phyloP scores from a whole-genome alignment of 2,329 filamentous ascomycete species.

The Exophiala mesophila region DNA sequence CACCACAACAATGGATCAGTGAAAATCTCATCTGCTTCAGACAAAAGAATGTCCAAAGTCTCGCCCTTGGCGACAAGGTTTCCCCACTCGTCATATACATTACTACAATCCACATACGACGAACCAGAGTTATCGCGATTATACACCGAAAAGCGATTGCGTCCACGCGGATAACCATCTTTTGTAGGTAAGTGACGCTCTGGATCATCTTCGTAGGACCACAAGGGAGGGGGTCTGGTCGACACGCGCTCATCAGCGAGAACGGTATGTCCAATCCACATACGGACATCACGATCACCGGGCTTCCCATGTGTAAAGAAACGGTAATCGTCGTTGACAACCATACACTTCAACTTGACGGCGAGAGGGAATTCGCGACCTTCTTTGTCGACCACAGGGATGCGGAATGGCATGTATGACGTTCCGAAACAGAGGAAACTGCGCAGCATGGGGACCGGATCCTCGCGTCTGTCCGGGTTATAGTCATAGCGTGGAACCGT shows the following conservation, averaged over 20 bases:
- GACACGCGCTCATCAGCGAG: neutral
- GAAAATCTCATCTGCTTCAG: neutral
- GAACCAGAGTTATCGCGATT: neutral
- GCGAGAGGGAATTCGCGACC: neutral
- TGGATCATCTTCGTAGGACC: no score
- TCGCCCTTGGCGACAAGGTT: neutral
- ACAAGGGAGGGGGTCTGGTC: neutral
- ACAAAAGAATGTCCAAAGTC: neutral
- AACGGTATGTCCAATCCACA: neutral
- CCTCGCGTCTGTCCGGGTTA: neutral
- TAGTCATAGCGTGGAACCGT: neutral
- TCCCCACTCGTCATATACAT: neutral
- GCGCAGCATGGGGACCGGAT: neutral
- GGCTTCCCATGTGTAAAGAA: neutral
- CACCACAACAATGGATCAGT: neutral
- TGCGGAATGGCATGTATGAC: neutral
- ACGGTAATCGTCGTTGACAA: neutral
- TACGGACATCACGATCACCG: neutral
- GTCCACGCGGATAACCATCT: neutral
- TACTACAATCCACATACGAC: neutral
- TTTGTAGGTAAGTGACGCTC: no score
- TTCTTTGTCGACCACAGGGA: neutral
- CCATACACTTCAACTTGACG: neutral
- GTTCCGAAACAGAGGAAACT: neutral
- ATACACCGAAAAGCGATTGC: neutral